Base-by-base conservation (phyloP, 2,329 filamentous ascomycete genomes). In the Colletotrichum destructivum region DNA sequence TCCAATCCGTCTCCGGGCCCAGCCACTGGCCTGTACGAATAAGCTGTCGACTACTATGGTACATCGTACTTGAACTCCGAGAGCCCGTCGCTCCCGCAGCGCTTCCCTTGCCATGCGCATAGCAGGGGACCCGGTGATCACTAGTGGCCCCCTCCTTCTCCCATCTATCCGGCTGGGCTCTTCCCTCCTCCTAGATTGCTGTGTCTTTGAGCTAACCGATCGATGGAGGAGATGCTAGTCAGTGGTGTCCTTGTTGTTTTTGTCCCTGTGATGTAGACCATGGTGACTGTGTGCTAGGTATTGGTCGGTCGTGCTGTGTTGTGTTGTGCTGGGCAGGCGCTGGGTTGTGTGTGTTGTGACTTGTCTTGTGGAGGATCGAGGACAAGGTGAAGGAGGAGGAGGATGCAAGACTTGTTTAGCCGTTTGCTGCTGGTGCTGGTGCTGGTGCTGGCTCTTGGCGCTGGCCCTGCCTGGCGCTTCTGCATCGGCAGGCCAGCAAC, bases 31-130 rank as follows among this genome's bases (percentile, higher is more conserved):
- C 57, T 31, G 31, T 31, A 31, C 31, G 31, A 31, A 31, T 31
- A 31, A 31, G 31, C 31, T 8, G 31, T 31, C 31, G 31, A 31
- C 31, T 31, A 31, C 31, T 26, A 4, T 31, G 7, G 31, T 31
- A 31, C 31, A 44, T 62, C 21, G 51, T 31, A 66, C 46, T 56
- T 42, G 55, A 57, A 40, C 54, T 23, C 61, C 57, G 31, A 46
- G 63, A 66, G 64, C 64, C 57, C 46, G 64, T 68, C 57, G 51
- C n/a, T 71, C 51, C 52, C 52, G 68, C 64, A 42, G 69, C 64
- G 44, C 64, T 68, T 54, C 57, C 51, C 69, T 54, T 71, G 67
- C 64, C 26, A 60, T 35, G 55, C 56, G 55, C 44, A 35, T 46
- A 40, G 23, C 42, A 42, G 42, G 52, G 31, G 38, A 40, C 49